Evolutionary conservation across 2,329 filamentous ascomycete genomes (phyloP).

Genomic region (Lomentospora prolificans): DNA sequence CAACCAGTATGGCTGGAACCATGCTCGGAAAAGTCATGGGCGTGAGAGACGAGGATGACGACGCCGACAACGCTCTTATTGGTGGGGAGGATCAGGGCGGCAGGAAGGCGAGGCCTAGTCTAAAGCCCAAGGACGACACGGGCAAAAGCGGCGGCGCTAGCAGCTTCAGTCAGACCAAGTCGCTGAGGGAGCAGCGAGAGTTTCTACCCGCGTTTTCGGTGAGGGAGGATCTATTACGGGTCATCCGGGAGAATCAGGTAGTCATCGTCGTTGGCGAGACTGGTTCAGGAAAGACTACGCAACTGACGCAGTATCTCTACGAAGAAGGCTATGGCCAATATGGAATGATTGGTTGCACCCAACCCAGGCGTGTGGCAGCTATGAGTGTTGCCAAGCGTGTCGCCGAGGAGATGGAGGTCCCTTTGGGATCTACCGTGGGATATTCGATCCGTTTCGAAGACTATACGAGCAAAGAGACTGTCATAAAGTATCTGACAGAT

Average conservation of each 20-base stretch:
- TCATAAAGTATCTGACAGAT: conserved; percentile 99
- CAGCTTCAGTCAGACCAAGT: conserved; percentile 87
- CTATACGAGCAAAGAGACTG: conserved; percentile 88
- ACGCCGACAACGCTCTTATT: conserved; percentile 79
- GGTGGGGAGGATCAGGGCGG: conserved; percentile 60
- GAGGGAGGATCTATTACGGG: conserved; percentile 79
- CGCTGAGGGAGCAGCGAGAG: conserved; percentile 80
- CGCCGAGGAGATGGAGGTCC: conserved; percentile 95
- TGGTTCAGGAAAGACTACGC: conserved; percentile 94
- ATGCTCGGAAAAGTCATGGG: conserved; percentile 92
- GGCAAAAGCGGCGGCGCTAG: conserved; percentile 63
- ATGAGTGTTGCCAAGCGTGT: conserved; percentile 99
- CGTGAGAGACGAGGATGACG: conserved; percentile 79
- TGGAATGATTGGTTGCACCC: conserved; percentile 93
- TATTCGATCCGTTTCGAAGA: conserved; percentile 99
- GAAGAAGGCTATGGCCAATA: conserved; percentile 86
- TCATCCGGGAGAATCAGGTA: conserved; percentile 95
- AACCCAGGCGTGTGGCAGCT: conserved; percentile 89
- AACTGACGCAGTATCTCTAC: conserved; percentile 89
- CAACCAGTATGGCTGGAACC: conserved; percentile 86
- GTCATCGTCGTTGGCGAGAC: conserved; percentile 96
- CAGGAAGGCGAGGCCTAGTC: conserved; percentile 43
- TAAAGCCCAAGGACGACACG: conserved; percentile 10
- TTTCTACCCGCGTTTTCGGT: conserved; percentile 94
- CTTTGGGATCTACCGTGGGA: conserved; percentile 76